Evolutionary conservation across 331 rosid genomes (phyloP).

Genomic region (Ulmus americana): DNA sequence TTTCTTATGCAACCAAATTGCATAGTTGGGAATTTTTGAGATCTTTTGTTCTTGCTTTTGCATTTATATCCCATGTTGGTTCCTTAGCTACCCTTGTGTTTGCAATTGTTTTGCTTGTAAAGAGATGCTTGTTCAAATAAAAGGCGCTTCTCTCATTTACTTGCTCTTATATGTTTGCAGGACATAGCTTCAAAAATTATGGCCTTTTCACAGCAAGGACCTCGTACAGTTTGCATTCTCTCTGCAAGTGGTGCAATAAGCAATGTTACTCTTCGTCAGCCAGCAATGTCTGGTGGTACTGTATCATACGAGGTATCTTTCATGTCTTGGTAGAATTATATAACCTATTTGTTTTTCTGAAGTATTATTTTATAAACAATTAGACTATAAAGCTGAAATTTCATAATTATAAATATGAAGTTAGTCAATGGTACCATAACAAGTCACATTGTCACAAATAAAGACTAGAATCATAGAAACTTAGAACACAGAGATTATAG

Average conservation of each 20-base stretch:
- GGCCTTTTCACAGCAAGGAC: conserved; percentile 57
- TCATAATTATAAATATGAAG: too few species aligned
- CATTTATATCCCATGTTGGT: background rate
- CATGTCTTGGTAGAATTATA: background rate
- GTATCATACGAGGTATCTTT: conserved; percentile 57
- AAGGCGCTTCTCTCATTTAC: conserved; percentile 16
- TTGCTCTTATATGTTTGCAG: conserved; percentile 37
- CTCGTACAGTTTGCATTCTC: conserved; percentile 56
- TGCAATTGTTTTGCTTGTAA: background rate
- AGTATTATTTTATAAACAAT: too few species aligned
- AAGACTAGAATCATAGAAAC: too few species aligned
- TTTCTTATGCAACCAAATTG: background rate
- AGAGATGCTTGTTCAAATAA: background rate
- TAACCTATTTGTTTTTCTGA: too few species aligned
- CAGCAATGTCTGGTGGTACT: conserved; percentile 38
- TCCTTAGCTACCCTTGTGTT: too few species aligned
- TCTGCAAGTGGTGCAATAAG: conserved; percentile 68
- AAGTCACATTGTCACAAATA: too few species aligned
- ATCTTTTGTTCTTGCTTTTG: background rate
- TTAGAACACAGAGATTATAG: too few species aligned
- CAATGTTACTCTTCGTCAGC: conserved; percentile 54
- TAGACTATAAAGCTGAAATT: too few species aligned
- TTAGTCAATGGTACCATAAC: too few species aligned
- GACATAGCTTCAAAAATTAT: conserved; percentile 55
- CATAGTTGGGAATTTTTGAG: background rate